Conservation (phyloP, 345 rosid species). For the Populus euphratica region DNA sequence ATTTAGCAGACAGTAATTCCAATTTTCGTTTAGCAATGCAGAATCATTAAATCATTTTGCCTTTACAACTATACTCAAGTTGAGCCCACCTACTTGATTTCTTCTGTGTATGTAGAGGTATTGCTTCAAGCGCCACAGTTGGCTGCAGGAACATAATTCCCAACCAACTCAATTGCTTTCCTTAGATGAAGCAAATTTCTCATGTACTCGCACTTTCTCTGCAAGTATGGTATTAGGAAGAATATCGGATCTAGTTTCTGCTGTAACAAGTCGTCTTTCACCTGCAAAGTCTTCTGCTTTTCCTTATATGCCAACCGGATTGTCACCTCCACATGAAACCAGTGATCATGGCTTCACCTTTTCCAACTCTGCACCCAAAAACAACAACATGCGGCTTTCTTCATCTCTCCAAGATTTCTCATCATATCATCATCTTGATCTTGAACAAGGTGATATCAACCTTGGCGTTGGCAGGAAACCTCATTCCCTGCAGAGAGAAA, state of each 20-base stretch:
- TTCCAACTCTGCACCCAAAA: constrained; percentile 40
- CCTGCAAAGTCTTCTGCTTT: constrained; percentile 39
- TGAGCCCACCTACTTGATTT: too few species aligned
- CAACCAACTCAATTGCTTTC: too few species aligned
- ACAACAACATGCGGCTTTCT: constrained; percentile 57
- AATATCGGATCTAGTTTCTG: constrained; percentile 44
- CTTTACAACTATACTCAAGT: too few species aligned
- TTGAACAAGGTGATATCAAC: constrained; percentile 44
- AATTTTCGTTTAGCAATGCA: too few species aligned
- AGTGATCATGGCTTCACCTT: constrained; percentile 32
- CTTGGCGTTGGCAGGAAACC: constrained; percentile 40
- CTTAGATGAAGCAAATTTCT: too few species aligned
- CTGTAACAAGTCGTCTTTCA: constrained; percentile 34
- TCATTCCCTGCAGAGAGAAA: constrained; percentile 46
- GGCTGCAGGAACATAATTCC: too few species aligned
- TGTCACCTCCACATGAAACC: constrained; percentile 38
- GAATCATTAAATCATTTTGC: too few species aligned
- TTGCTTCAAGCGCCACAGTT: too few species aligned
- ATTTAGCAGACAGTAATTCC: too few species aligned
- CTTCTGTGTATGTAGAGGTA: too few species aligned
- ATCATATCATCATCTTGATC: constrained; percentile 46
- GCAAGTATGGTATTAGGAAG: constrained; percentile 57
- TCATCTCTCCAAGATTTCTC: constrained; percentile 92
- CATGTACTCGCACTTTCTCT: too few species aligned
- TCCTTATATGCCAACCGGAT: constrained; percentile 47